A percentile compares a stretch with the other conserved stretches of the same genome.
Conservation (phyloP, 2,329 filamentous ascomycete genomes). For the Botrytis fragariae region DNA sequence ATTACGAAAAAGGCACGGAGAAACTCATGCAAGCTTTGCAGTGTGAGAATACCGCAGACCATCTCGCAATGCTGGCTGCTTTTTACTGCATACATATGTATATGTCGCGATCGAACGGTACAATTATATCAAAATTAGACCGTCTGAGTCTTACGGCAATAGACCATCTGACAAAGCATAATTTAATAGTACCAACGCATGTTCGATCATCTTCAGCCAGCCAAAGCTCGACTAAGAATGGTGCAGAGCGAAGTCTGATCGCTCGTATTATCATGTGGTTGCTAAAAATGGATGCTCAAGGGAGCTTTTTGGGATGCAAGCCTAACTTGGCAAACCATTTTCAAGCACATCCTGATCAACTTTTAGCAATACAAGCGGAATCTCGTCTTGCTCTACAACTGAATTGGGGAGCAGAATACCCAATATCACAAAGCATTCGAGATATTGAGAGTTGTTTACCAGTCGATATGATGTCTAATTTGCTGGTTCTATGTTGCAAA, state of each 20-base stretch:
- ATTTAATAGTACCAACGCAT: background rate
- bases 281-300: slow-evolving; percentile 25
- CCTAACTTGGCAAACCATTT: slow-evolving; percentile 21
- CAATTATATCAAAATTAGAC: slow-evolving; percentile 16
- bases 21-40: slow-evolving; percentile 19
- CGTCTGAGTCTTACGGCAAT: slow-evolving; percentile 18
- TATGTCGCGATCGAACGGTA: slow-evolving; percentile 15
- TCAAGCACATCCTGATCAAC: slow-evolving; percentile 12
- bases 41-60: background rate
- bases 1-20: slow-evolving; percentile 23
- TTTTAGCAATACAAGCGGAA: slow-evolving; percentile 14
- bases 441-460: slow-evolving; percentile 24
- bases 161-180: slow-evolving; percentile 12
- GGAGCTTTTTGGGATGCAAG: slow-evolving; percentile 23
- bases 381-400: slow-evolving; percentile 23
- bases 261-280: slow-evolving; percentile 23
- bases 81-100: slow-evolving; percentile 23
- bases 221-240: background rate
- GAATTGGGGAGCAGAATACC: slow-evolving; percentile 24
- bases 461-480: slow-evolving; percentile 25
- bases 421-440: slow-evolving; percentile 24
- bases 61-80: slow-evolving; percentile 17
- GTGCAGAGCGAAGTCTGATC: slow-evolving; percentile 17
- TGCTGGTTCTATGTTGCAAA: slow-evolving; percentile 19
- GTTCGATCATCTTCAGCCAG: background rate